These are phyloP conservation scores for Houttuynia cordata DNA, from an alignment of 164 flowering plant genomes.

Conservation along the genomic window DNA sequence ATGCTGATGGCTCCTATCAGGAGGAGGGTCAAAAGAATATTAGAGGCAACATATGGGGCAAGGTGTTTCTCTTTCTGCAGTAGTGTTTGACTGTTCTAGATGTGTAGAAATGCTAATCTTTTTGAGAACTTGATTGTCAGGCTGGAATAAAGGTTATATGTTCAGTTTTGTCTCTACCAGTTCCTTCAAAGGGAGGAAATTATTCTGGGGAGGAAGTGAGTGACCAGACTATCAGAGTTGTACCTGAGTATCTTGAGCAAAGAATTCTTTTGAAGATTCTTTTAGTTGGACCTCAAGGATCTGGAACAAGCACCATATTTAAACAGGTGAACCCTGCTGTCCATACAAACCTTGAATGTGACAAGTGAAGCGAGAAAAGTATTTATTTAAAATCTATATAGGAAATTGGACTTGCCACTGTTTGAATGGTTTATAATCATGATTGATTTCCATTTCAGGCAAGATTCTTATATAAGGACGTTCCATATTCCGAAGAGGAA, in stretches of 20 bases:
- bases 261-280: constrained; percentile 63
- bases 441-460: constrained; percentile 39
- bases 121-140: constrained; percentile 25
- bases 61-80: constrained; percentile 30
- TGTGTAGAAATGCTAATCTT: background rate
- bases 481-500: constrained; percentile 72
- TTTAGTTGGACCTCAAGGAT: constrained; percentile 68
- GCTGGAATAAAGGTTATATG: constrained; percentile 69
- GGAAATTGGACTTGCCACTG: background rate
- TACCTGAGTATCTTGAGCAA: constrained; percentile 55
- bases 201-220: constrained; percentile 45
- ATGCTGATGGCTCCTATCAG: constrained; percentile 89
- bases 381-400: too few relatives aligned
- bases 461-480: constrained; percentile 63
- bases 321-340: constrained; percentile 52
- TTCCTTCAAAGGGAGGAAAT: constrained; percentile 51
- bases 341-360: background rate
- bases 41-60: constrained; percentile 89
- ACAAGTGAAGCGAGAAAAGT: too few relatives aligned
- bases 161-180: constrained; percentile 74
- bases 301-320: constrained; percentile 90
- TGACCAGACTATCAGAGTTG: constrained; percentile 19
- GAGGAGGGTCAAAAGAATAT: constrained; percentile 94
- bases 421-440: background rate
- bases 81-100: background rate